Evolutionary conservation across 1,284 basidiomycete genomes (phyloP), one percentile per base, ranked within the genome.

Genomic region (Apiotrichum laibachii): DNA sequence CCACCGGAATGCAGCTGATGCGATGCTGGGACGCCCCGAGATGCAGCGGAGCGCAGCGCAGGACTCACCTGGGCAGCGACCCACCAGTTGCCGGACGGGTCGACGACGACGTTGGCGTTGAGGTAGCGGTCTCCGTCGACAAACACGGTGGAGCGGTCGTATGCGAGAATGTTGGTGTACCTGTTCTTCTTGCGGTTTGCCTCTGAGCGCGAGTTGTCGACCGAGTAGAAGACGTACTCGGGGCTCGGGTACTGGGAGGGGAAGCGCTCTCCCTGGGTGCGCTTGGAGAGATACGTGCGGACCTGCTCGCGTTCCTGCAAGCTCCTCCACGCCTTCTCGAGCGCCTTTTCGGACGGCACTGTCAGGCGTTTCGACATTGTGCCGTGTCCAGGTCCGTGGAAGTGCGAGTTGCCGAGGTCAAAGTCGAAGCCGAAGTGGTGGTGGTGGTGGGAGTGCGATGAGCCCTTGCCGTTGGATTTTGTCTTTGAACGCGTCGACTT

Each of bases 31-130:
- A 31, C 7, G 26, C 26, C 26, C 26, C 26, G 26, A 31, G 26
- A 31, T 7, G 3, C 26, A 31, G 26, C 3, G 26, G 4, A 31
- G 26, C 3, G 26, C 26, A 31, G 26, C n/a, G 26, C 26, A 31
- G 26, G 26, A 59, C 74, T 62, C 53, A 76, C 74, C 65, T 77
- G 75, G 34, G 71, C 64, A 11, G 73, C 73, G 18, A 77, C 67
- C 73, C 73, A 77, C 70, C 66, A 67, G 18, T 59, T 55, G 15
- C 67, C 67, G 10, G 55, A 57, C 15, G 54, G 55, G 56, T 71
- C 70, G 16, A 44, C 52, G 6, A 77, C 68, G 19, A 75, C 68
- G 59, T 72, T 77, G 5, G 75, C 75, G 53, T 77, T 77, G 22
- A 77, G 53, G 51, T 76, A 77, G 5, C 33, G 52, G 21, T 61